phyloP scores from a whole-genome alignment of 106 monocot genomes.

The Vanilla planifolia region DNA sequence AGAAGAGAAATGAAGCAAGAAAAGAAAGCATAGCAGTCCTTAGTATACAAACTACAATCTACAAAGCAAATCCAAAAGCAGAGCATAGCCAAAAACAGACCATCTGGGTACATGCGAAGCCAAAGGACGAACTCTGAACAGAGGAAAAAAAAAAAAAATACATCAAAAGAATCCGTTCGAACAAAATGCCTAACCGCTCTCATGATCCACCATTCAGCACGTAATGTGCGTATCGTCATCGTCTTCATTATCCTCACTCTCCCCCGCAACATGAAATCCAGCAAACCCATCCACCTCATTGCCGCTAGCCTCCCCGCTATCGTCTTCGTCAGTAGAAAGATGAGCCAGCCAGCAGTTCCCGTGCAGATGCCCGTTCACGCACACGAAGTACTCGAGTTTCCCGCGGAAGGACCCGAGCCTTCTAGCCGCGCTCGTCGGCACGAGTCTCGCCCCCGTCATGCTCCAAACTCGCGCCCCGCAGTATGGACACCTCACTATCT shows the following conservation, averaged over 20 bases:
- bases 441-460: conserved; percentile 56
- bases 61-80: too few species aligned
- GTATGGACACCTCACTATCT: conserved; percentile 49
- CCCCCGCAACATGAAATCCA: not conserved
- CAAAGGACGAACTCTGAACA: too few species aligned
- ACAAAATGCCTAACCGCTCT: too few species aligned
- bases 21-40: too few species aligned
- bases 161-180: too few species aligned
- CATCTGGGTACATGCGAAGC: too few species aligned
- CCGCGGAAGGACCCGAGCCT: conserved; percentile 39
- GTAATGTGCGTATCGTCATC: conserved; percentile 7
- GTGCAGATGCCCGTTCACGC: conserved; percentile 69
- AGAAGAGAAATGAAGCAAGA: too few species aligned
- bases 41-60: too few species aligned
- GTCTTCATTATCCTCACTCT: conserved; percentile 5
- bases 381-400: conserved; percentile 61
- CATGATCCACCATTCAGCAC: too few species aligned
- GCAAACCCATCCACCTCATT: not conserved
- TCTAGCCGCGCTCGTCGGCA: conserved; percentile 42
- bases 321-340: conserved; percentile 31
- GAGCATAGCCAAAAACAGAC: too few species aligned
- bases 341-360: conserved; percentile 67
- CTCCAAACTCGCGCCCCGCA: conserved; percentile 73
- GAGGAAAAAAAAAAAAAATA: too few species aligned
- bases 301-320: conserved; percentile 8